Conservation (phyloP, 129 eudicot species). For the Tagetes erecta region DNA sequence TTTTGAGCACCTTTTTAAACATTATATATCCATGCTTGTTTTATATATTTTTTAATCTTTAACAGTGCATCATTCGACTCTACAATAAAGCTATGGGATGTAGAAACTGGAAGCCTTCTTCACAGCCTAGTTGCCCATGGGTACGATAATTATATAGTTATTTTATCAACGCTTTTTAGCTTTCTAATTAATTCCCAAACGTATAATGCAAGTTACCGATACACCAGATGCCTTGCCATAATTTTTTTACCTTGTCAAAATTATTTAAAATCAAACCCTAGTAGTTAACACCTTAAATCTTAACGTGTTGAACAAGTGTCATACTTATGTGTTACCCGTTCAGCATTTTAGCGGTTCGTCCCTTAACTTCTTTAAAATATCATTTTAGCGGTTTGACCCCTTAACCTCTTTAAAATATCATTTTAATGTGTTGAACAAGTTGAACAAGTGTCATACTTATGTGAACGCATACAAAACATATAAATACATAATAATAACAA, state of each 20-base stretch:
- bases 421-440: not conserved
- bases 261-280: not conserved
- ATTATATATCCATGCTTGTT: not conserved
- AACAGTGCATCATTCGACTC: conserved; percentile 92
- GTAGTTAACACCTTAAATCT: too few species aligned
- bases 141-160: conserved; percentile 30
- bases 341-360: not conserved
- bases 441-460: not conserved
- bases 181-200: not conserved
- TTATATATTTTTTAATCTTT: conserved; percentile 4
- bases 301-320: too few species aligned
- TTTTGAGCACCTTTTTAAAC: not conserved
- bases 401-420: not conserved
- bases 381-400: not conserved
- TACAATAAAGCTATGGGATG: conserved; percentile 89
- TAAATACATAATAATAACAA: too few species aligned
- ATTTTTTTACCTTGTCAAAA: not conserved
- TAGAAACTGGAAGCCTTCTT: conserved; percentile 57
- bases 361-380: not conserved
- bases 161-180: not conserved
- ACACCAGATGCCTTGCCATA: not conserved
- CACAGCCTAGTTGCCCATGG: conserved; percentile 85
- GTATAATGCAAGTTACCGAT: not conserved
- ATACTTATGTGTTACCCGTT: not conserved
- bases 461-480: too few species aligned